Evolutionary conservation across 1,284 basidiomycete genomes (phyloP).

Genomic region (Anthracocystis setariae): DNA sequence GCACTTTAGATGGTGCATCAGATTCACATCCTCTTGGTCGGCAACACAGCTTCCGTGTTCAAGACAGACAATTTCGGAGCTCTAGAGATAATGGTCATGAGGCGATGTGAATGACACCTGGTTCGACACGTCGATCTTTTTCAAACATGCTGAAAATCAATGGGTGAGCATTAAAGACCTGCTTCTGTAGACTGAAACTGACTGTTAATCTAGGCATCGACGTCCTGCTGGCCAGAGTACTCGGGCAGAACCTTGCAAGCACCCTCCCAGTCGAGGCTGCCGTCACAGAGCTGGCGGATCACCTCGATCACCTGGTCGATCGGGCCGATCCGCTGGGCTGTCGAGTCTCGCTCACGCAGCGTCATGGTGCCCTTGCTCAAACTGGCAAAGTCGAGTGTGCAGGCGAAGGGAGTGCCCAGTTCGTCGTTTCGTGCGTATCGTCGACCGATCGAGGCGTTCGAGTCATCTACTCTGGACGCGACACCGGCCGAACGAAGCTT

Average conservation of each 20-base stretch:
- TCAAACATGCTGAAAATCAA: too few relatives aligned
- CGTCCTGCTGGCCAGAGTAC: conserved; percentile 85
- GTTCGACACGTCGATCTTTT: too few relatives aligned
- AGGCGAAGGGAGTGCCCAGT: conserved; percentile 94
- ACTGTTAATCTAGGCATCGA: conserved; percentile 32
- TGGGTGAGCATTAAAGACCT: not conserved
- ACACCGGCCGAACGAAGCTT: conserved; percentile 88
- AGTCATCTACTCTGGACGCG: conserved; percentile 93
- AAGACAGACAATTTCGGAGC: too few relatives aligned
- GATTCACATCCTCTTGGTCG: too few relatives aligned
- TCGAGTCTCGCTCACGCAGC: conserved; percentile 85
- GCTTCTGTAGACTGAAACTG: not conserved
- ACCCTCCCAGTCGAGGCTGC: conserved; percentile 75
- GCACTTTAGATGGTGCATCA: too few relatives aligned
- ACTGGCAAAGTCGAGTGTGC: conserved; percentile 98
- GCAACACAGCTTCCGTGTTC: too few relatives aligned
- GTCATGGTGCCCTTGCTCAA: conserved; percentile 69
- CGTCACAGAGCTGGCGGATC: conserved; percentile 71
- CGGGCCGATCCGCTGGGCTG: conserved; percentile 87
- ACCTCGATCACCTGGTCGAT: conserved; percentile 89
- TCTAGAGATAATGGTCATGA: too few relatives aligned
- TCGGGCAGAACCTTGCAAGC: conserved; percentile 79
- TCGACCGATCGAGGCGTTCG: conserved; percentile 92
- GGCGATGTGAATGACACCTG: too few relatives aligned
- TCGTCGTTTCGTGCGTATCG: conserved; percentile 98